Percentiles rank a stretch among this genome's conserved stretches.
These are phyloP conservation scores for Conticribra weissflogii DNA, from an alignment of 108 stramenopile genomes.

Conservation along the genomic window DNA sequence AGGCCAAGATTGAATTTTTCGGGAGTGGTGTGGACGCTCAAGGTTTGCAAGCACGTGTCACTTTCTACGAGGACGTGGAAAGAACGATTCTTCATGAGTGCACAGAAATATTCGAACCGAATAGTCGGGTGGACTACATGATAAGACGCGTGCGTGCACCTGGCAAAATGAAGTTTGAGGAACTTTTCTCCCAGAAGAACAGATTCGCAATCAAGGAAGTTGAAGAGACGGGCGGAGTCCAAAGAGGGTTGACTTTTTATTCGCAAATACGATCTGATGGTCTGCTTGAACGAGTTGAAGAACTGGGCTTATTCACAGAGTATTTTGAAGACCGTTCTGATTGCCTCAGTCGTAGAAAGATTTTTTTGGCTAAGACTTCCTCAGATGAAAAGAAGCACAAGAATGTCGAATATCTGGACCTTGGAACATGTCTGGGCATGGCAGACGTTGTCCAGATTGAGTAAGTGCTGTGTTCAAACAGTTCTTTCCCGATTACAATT, in stretches of 20 bases:
- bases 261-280: slow-evolving; percentile 61
- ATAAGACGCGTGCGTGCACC: slow-evolving; percentile 49
- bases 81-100: slow-evolving; percentile 48
- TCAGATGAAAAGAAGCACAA: slow-evolving; percentile 7
- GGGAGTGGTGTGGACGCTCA: slow-evolving; percentile 55
- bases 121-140: slow-evolving; percentile 58
- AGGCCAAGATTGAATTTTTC: slow-evolving; percentile 71
- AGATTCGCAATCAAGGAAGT: slow-evolving; percentile 2
- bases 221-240: not conserved
- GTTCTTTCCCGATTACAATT: not conserved
- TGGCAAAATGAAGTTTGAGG: slow-evolving; percentile 39
- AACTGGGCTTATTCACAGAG: slow-evolving; percentile 28
- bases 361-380: not conserved
- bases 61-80: slow-evolving; percentile 52
- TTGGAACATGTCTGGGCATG: slow-evolving; percentile 9
- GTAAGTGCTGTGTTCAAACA: slow-evolving; percentile 5
- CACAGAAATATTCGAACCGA: slow-evolving; percentile 53
- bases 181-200: slow-evolving; percentile 63
- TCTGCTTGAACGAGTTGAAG: slow-evolving; percentile 22
- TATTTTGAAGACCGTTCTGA: slow-evolving; percentile 27
- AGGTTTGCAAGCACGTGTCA: slow-evolving; percentile 58
- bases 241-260: slow-evolving; percentile 33
- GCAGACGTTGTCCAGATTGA: slow-evolving; percentile 7
- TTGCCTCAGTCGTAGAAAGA: slow-evolving; percentile 18
- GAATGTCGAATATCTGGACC: not conserved